Evolutionary conservation across 345 rosid genomes (phyloP).

Genomic region (Bruguiera parviflora): DNA sequence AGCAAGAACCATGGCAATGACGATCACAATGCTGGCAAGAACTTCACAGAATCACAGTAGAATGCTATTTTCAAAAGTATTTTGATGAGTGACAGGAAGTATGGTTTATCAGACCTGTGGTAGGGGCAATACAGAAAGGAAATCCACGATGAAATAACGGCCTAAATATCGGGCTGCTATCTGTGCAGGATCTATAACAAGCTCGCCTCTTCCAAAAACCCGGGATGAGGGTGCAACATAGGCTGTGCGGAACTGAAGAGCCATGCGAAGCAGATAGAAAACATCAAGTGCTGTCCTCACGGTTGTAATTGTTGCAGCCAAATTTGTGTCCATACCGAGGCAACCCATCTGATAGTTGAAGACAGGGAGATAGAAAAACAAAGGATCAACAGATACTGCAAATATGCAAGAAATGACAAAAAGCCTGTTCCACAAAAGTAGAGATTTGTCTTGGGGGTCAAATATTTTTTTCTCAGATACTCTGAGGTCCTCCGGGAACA

Average conservation of each 20-base stretch:
- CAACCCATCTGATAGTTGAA: constrained; percentile 46
- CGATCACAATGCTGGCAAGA: no score
- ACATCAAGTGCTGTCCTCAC: constrained; percentile 54
- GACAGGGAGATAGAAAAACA: constrained; percentile 76
- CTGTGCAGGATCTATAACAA: constrained; percentile 76
- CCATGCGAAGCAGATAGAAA: constrained; percentile 64
- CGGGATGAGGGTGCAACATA: constrained; percentile 85
- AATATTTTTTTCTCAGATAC: constrained; percentile 62
- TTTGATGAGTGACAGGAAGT: background rate
- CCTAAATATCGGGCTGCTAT: constrained; percentile 62
- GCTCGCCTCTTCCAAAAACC: constrained; percentile 94
- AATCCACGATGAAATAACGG: constrained; percentile 69
- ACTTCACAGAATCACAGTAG: no score
- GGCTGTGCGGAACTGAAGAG: constrained; percentile 77
- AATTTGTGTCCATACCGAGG: constrained; percentile 52
- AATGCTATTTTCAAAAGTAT: no score
- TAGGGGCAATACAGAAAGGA: constrained; percentile 70
- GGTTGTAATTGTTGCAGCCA: constrained; percentile 60
- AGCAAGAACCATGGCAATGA: no score
- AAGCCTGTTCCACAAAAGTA: constrained; percentile 72
- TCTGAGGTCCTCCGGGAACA: constrained; percentile 75
- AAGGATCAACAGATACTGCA: constrained; percentile 73
- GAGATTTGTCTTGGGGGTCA: constrained; percentile 82
- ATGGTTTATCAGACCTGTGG: constrained; percentile 57
- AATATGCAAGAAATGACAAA: constrained; percentile 70